Evolutionary conservation across 495 filamentous ascomycete species (phyloP), one percentile per base, ranked within the genome.

Genomic region (Penicillium coprophilum): DNA sequence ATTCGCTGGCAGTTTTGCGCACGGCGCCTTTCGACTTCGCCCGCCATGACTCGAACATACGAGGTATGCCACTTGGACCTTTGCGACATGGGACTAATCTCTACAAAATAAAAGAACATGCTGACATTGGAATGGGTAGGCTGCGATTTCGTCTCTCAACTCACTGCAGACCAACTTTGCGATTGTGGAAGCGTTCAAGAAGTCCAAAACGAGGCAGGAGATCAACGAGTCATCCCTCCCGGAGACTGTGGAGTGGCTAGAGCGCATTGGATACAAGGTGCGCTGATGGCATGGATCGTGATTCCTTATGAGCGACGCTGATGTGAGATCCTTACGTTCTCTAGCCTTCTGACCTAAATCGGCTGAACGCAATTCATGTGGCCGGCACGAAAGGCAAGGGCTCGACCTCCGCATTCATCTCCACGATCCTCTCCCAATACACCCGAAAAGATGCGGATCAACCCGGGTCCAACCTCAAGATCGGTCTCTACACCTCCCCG

Each of bases 311-410:
- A 48, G 4, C 4, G 40, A 36, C 60, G 43, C 54, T 62, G 40
- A 63, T 55, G 28, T 57, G 52, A 54, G 28, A 17, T 31, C 19
- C 36, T 10, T 38, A 32, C 47, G 12, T 21, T 51, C 6, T 40
- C 41, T 67, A 88, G 87, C 82, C 86, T n/a, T 79, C 76, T 21
- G 91, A 96, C 67, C 81, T 97, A 53, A 80, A 89, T 59, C 76
- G 75, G 4, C 73, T 97, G 34, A 92, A 91, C 60, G 77, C 85
- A 30, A 74, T 96, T 12, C 92, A 97, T 65, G 85, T 97, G 20
- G 88, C 92, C 12, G 92, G 92, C 38, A 96, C 92, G 12, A 97
- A 97, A 76, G 92, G 92, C 55, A 97, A 97, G 74, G 92, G 92
- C 41, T 76, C 76, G 36, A 77, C 76, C 39, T 74, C 76, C 21